These are phyloP conservation scores for Fraxinus albicans DNA, from an alignment of 305 asterid genomes.

Conservation along the genomic window DNA sequence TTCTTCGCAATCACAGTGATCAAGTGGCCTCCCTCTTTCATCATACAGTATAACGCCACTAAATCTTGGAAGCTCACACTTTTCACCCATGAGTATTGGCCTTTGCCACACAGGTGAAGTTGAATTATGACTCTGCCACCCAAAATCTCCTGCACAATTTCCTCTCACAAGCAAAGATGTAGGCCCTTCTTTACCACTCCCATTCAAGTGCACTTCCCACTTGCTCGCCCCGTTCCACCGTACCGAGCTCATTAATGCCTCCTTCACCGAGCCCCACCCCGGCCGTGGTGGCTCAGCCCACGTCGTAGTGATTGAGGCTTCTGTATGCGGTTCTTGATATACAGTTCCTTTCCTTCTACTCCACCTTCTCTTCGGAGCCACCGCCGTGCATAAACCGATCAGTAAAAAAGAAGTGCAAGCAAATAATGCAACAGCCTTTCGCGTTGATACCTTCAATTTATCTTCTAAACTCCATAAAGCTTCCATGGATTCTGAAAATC, in stretches of 20 bases:
- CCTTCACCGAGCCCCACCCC: slow-evolving; percentile 28
- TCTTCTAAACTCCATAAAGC: slow-evolving; percentile 53
- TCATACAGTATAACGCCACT: slow-evolving; percentile 84
- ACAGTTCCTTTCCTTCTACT: slow-evolving; percentile 19
- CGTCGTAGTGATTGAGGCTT: not conserved
- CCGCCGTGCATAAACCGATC: slow-evolving; percentile 25
- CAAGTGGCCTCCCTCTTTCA: slow-evolving; percentile 56
- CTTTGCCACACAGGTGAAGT: slow-evolving; percentile 75
- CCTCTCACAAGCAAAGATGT: slow-evolving; percentile 43
- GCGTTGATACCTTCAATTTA: slow-evolving; percentile 43
- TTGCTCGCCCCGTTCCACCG: slow-evolving; percentile 58
- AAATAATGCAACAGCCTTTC: slow-evolving; percentile 35
- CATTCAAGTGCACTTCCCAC: slow-evolving; percentile 33
- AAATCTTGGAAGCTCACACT: slow-evolving; percentile 78
- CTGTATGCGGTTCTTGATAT: slow-evolving; percentile 31
- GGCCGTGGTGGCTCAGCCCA: not conserved
- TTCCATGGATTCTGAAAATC: slow-evolving; percentile 34
- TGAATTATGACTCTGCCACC: slow-evolving; percentile 61
- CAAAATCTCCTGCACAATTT: slow-evolving; percentile 28
- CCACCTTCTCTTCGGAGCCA: slow-evolving; percentile 25
- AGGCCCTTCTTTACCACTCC: slow-evolving; percentile 25
- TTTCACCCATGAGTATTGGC: slow-evolving; percentile 15
- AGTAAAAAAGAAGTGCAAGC: slow-evolving; percentile 32
- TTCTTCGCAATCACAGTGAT: slow-evolving; percentile 18
- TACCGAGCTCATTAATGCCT: slow-evolving; percentile 30